These are phyloP conservation scores for Centella asiatica DNA, from an alignment of 129 eudicot species.

Conservation along the genomic window DNA sequence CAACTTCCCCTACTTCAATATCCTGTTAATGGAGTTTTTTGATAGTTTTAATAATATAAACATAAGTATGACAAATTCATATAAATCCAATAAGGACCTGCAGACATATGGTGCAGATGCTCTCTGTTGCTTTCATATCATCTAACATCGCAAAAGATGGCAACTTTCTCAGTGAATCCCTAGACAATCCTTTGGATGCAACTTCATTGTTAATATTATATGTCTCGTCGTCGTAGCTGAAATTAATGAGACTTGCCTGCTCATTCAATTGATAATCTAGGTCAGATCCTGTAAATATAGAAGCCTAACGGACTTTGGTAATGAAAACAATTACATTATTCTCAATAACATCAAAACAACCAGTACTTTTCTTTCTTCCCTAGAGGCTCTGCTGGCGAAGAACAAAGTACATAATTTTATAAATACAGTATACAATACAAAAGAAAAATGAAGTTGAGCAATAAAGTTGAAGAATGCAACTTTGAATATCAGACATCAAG, in stretches of 20 bases:
- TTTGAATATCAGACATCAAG: not conserved
- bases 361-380: too few species aligned
- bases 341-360: too few species aligned
- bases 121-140: slow-evolving; percentile 18
- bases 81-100: slow-evolving; percentile 30
- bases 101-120: slow-evolving; percentile 37
- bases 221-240: slow-evolving; percentile 29
- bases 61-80: not conserved
- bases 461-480: not conserved
- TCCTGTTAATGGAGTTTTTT: slow-evolving; percentile 28
- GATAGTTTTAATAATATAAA: not conserved
- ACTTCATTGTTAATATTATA: slow-evolving; percentile 27
- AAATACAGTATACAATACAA: not conserved
- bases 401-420: not conserved
- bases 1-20: slow-evolving; percentile 50
- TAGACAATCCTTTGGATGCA: slow-evolving; percentile 32
- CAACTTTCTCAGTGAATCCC: slow-evolving; percentile 31
- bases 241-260: slow-evolving; percentile 29
- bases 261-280: not conserved
- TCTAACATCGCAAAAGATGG: slow-evolving; percentile 38
- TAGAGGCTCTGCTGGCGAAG: too few species aligned
- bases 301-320: not conserved
- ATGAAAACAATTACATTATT: not conserved
- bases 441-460: not conserved
- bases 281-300: not conserved